Conservation (phyloP, 495 filamentous ascomycete genomes). For the Penicillium simplicissimum region DNA sequence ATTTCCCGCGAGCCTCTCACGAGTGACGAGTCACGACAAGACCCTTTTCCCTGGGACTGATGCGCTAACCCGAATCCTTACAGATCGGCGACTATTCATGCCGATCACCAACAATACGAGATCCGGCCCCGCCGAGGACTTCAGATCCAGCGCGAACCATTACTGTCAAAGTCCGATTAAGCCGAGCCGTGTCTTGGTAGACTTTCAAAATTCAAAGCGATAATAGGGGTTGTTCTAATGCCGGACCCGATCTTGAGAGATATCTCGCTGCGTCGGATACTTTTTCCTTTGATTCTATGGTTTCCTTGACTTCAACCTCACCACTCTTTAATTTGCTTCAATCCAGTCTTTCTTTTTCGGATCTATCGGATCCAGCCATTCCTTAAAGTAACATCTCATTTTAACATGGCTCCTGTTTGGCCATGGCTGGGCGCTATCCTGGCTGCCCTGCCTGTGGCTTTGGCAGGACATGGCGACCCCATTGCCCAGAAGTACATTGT, state of each 20-base stretch:
- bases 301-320: neutral
- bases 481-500: slow-evolving; percentile 23
- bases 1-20: neutral
- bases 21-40: too few relatives aligned
- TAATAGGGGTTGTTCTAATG: neutral
- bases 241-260: neutral
- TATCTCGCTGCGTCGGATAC: neutral
- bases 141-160: neutral
- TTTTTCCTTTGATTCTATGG: neutral
- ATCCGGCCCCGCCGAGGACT: neutral
- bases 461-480: slow-evolving; percentile 21
- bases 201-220: neutral
- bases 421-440: neutral
- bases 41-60: neutral
- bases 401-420: neutral
- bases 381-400: neutral
- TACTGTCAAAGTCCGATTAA: neutral
- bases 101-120: neutral
- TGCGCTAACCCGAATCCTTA: neutral
- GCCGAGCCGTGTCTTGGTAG: neutral
- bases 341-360: neutral
- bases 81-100: neutral
- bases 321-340: neutral
- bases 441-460: slow-evolving; percentile 14
- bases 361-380: neutral